Evolutionary conservation across 345 rosid species (phyloP), one percentile per base, ranked within the genome.

Genomic region (Moricandia arvensis): DNA sequence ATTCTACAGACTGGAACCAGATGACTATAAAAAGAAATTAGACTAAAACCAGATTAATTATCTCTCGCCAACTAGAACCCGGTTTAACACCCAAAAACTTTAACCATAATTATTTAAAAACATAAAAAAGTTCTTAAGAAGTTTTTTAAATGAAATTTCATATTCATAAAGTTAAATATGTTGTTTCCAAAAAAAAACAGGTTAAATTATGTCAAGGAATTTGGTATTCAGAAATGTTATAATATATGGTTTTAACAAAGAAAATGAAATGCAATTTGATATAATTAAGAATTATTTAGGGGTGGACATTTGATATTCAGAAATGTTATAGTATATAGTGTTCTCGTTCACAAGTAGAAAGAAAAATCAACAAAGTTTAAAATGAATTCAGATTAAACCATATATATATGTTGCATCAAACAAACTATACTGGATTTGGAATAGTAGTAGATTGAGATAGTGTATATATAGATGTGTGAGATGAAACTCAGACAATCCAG

Each of bases 401-500:
- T 54, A 53, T 5, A 53, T 5, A 7, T 37, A 70, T 24, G 51
- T 43, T 8, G 29, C 35, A 37, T 55, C 13, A 38, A 67, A 75
- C 57, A 61, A 43, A 43, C 6, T 43, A 75, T 31, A 69, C 47
- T 18, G 17, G 38, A 69, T 18, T 31, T 37, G 37, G 37, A 63
- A 10, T 17, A 6, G 24, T 13, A 63, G 33, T 17, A 63, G 38
- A 69, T 35, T 30, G 60, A 63, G 17, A 31, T 15, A 9, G 29
- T n/a, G 4, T 43, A 6, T 41, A 1, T 18, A 15, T 33, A 33
- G 13, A 9, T 18, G 6, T 11, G 0, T 41, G 15, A 11, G 51
- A 66, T 16, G 69, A 59, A 59, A 18, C 66, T 80, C 73, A 82
- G 58, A 61, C 59, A 62, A 70, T 26, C 68, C 85, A 65, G 63